phyloP scores from a whole-genome alignment of 805 yeast species.

The Candida insectalens region DNA sequence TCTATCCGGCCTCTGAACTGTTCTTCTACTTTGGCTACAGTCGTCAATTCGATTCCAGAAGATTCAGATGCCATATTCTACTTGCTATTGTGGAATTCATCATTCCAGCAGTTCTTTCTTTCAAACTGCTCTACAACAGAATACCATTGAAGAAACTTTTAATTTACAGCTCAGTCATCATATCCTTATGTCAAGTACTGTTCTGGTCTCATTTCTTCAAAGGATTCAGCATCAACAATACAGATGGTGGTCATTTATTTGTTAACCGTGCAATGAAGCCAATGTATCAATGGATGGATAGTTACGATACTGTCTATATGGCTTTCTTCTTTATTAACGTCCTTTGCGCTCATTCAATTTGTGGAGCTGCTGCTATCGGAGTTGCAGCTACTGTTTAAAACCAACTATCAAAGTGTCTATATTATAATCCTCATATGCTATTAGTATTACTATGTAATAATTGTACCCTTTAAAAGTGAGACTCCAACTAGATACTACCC shows the following conservation, averaged over 20 bases:
- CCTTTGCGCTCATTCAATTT: neutral
- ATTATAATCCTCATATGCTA: neutral
- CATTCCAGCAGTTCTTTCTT: neutral
- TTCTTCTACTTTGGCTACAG: constrained; percentile 2
- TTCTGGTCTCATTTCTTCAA: constrained; percentile 2
- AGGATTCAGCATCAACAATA: constrained; percentile 1
- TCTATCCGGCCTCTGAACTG: constrained; percentile 1
- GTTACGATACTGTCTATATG: constrained; percentile 1
- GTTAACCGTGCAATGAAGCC: neutral
- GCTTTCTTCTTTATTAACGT: neutral
- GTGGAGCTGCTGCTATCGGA: neutral
- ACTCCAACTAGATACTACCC: neutral
- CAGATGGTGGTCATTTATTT: constrained; percentile 2
- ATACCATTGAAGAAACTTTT: neutral
- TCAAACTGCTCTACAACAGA: neutral
- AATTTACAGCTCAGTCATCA: neutral
- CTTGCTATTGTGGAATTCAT: neutral
- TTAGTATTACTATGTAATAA: neutral
- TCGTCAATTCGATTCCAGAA: neutral
- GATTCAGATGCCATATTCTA: neutral
- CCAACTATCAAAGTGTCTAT: neutral
- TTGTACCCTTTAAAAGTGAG: neutral
- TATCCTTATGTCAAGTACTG: neutral
- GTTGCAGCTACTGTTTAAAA: neutral
- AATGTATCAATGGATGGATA: constrained; percentile 1